phyloP scores from a whole-genome alignment of 768 basidiomycete species.

The Auricularia auricula-judae region DNA sequence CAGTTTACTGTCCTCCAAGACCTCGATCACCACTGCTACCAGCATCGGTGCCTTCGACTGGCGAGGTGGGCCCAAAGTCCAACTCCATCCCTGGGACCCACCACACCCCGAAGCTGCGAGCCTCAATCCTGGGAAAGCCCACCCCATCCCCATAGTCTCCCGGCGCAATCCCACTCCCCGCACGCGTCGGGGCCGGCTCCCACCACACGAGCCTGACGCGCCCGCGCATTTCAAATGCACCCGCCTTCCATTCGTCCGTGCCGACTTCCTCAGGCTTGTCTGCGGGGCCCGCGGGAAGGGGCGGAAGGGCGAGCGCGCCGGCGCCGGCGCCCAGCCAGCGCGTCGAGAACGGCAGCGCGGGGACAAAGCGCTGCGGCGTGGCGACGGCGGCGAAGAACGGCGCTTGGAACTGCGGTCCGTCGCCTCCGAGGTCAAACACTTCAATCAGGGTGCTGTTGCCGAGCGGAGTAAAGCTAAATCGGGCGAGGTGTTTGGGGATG shows the following conservation, averaged over 20 bases:
- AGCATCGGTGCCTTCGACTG: not conserved
- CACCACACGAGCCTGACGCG: not conserved
- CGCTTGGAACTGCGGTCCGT: not conserved
- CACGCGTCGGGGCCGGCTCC: not conserved
- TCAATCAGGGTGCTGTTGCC: not conserved
- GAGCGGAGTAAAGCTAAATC: conserved; percentile 4
- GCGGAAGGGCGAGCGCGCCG: conserved; percentile 1
- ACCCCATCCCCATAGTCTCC: not conserved
- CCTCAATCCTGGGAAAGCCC: not conserved
- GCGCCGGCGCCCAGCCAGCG: not conserved
- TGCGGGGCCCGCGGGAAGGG: not conserved
- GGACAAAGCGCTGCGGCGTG: not conserved
- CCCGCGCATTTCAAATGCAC: not conserved
- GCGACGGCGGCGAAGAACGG: too few species aligned
- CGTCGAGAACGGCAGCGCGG: conserved; percentile 3
- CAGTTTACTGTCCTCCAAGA: too few species aligned
- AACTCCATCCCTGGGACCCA: not conserved
- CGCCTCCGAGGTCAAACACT: too few species aligned
- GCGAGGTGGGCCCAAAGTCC: not conserved
- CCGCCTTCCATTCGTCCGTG: too few species aligned
- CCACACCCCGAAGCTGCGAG: not conserved
- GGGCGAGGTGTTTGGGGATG: conserved; percentile 7
- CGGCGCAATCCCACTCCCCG: not conserved
- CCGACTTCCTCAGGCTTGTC: too few species aligned
- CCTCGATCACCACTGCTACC: too few species aligned